Evolutionary conservation across 176 grass and related monocot species (phyloP), one percentile per base, ranked within the genome.

Genomic region (Musa itinerans): DNA sequence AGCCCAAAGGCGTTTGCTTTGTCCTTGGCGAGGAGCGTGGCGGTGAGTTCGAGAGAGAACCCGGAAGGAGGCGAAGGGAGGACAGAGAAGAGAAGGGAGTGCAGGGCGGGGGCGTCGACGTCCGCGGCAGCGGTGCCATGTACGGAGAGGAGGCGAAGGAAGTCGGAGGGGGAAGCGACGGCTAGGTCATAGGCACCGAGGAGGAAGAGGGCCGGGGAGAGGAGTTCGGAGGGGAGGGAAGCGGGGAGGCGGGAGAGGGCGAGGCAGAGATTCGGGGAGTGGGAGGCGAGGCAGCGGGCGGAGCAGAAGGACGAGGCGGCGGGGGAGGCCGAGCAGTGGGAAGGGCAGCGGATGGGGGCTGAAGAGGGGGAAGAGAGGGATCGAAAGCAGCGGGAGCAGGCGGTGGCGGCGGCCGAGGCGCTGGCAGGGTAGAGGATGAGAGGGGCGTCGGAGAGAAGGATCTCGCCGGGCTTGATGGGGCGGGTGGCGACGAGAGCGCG

Each of bases 1-100:
- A 96, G 75, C 16, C 85, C 86, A 78, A 97, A 97, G 79, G 90
- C 85, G 67, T 97, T 97, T 34, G 75, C 82, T 56, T 83, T 80
- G 70, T 93, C 93, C 90, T 80, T 93, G 67, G 87, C 74, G 17
- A 97, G 85, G 48, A 97, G 87, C 10, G 83, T 76, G 56, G 71
- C 80, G 25, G 93, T 93, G 29, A 85, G 80, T 17, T 87, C 79
- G 22, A n/a, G 79, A 0, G 90, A 93, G 80, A 93, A 97, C 16
- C 61, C 75, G 8, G 75, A 19, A 13, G 75, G 75, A 13, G 49
- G 71, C 0, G 25, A 10, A 17, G 84, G 90, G 3, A 85, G 78
- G 67, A 85, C 10, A 6, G 93, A 77, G 19, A 71, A 23, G 17
- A 97, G 29, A 48, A 74, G 63, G 16, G 80, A 55, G 81, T 97